These are phyloP conservation scores for Dipteronia sinensis DNA, from an alignment of 345 rosid genomes.

Conservation along the genomic window DNA sequence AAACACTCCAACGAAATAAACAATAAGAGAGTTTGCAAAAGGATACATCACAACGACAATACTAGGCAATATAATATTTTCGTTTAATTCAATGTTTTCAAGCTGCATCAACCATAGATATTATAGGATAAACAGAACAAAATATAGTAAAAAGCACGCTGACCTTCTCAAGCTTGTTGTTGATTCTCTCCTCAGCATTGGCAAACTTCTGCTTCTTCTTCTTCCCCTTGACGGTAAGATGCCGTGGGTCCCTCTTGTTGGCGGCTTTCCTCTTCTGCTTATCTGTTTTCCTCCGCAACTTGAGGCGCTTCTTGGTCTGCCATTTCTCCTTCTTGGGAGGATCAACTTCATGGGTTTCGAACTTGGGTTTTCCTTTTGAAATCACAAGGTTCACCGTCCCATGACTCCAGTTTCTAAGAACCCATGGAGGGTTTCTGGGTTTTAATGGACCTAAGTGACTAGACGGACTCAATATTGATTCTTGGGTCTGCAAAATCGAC, in stretches of 20 bases:
- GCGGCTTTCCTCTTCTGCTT: constrained; percentile 81
- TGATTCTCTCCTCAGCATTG: constrained; percentile 74
- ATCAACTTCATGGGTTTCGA: constrained; percentile 63
- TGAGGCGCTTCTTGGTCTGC: constrained; percentile 73
- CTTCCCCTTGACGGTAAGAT: constrained; percentile 67
- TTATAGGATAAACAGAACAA: not conserved
- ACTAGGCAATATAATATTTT: not conserved
- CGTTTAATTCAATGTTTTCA: not conserved
- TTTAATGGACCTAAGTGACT: constrained; percentile 21
- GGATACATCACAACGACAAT: not conserved
- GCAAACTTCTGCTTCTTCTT: constrained; percentile 61
- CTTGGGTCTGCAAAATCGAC: constrained; percentile 19
- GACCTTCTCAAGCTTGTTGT: constrained; percentile 83
- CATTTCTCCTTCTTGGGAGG: constrained; percentile 92
- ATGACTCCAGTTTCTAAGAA: constrained; percentile 51
- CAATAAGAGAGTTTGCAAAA: not conserved
- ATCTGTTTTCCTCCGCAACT: constrained; percentile 72
- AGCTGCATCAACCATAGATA: not conserved
- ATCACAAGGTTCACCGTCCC: constrained; percentile 78
- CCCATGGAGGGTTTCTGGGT: constrained; percentile 30
- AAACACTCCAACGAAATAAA: not conserved
- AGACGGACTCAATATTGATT: constrained; percentile 16
- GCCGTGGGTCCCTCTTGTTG: constrained; percentile 78
- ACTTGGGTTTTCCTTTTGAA: constrained; percentile 89
- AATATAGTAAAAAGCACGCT: constrained; percentile 4